Percentiles rank a stretch among this genome's conserved stretches.
phyloP scores from a whole-genome alignment of 352 stramenopile genomes.

The Globisporangium abappressorium region DNA sequence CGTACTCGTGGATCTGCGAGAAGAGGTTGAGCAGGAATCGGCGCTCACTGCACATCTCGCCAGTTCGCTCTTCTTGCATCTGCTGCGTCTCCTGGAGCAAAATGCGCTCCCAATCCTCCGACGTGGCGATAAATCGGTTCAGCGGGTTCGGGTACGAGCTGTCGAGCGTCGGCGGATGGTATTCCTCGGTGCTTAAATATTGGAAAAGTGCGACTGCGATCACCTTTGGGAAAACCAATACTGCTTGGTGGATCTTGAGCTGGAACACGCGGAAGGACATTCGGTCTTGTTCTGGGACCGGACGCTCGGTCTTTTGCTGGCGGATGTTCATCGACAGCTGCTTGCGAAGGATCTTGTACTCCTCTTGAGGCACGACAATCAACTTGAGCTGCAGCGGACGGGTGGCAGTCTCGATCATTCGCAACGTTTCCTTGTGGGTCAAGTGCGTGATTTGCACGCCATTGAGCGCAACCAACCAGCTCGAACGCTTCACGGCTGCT shows the following conservation, averaged over 20 bases:
- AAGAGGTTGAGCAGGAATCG: slow-evolving; percentile 83
- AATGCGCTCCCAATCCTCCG: slow-evolving; percentile 48
- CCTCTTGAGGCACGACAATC: slow-evolving; percentile 62
- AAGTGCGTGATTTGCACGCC: slow-evolving; percentile 67
- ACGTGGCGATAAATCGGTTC: slow-evolving; percentile 42
- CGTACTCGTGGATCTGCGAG: slow-evolving; percentile 81
- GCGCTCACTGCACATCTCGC: slow-evolving; percentile 76
- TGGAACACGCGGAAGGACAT: slow-evolving; percentile 87
- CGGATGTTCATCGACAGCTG: slow-evolving; percentile 86
- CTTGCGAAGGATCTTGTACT: slow-evolving; percentile 70
- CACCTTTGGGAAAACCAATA: slow-evolving; percentile 67
- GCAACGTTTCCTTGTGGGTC: slow-evolving; percentile 84
- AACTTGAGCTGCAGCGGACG: slow-evolving; percentile 72
- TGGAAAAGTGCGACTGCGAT: slow-evolving; percentile 66
- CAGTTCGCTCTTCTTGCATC: slow-evolving; percentile 59
- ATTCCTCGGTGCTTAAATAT: slow-evolving; percentile 73
- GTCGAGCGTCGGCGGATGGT: slow-evolving; percentile 52
- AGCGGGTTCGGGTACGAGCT: slow-evolving; percentile 48
- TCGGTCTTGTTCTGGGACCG: slow-evolving; percentile 79
- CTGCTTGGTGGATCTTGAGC: slow-evolving; percentile 79
- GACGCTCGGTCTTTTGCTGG: slow-evolving; percentile 76
- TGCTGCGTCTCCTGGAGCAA: slow-evolving; percentile 54
- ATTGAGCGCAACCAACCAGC: slow-evolving; percentile 83
- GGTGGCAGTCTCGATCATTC: slow-evolving; percentile 75
- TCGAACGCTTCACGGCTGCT: slow-evolving; percentile 76